Evolutionary conservation across 1,284 basidiomycete genomes (phyloP), one percentile per base, ranked within the genome.

Genomic region (Cerrena zonata): DNA sequence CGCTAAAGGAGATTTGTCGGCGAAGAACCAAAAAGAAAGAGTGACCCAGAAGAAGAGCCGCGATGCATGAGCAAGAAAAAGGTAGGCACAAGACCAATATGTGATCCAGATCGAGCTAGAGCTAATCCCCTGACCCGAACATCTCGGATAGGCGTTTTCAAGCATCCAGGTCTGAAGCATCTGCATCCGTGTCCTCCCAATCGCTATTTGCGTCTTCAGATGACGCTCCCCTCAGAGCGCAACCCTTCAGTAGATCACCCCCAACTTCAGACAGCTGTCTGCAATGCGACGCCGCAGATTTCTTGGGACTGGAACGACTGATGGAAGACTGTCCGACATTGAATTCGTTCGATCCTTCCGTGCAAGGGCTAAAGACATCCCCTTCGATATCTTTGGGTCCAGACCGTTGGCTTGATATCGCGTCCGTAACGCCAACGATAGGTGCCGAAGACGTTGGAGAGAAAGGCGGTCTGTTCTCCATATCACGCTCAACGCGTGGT

Each of bases 161-260:
- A 25, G 15, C 11, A 5, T 44, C 42, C 21, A 12, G 18, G 18
- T 27, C 25, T 18, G 42, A 22, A 34, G 55, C 58, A 24, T 68
- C 66, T 30, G 59, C 60, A 51, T 70, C 69, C 39, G 68, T 70
- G 52, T 70, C 68, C 13, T 69, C 63, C 69, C 69, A 70, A 40
- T 68, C 67, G 12, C 52, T 61, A 51, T 65, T 63, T 47, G 62
- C 60, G 47, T 37, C 49, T 19, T 51, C 59, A 26, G 53, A 54
- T 23, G 48, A 30, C n/a, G 49, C 18, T 5, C 49, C 47, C 21
- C 51, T 39, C 3, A 50, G 25, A 5, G 49, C 47, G 36, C 54
- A 36, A 34, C 50, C 26, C 23, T 42, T 22, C 10, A 57, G 45
- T 24, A 56, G 43, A 45, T 55, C 57, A 22, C 46, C 49, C 11